Conservation (phyloP, 805 yeast genomes). For the Nakazawaea wickerhamii region DNA sequence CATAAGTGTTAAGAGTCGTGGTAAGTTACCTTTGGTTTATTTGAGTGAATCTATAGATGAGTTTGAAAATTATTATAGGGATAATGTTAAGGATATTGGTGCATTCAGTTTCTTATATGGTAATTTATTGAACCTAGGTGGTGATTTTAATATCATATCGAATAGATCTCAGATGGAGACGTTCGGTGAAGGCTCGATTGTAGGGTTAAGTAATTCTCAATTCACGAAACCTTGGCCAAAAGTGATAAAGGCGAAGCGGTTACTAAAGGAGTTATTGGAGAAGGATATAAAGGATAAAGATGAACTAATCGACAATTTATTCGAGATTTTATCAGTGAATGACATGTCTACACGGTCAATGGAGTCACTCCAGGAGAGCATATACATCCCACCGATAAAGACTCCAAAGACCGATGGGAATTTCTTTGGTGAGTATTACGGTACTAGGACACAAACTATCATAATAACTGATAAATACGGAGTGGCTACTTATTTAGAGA, state of each 20-base stretch:
- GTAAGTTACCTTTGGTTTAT: slow-evolving; percentile 36
- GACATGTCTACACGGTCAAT: slow-evolving; percentile 24
- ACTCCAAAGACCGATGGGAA: slow-evolving; percentile 21
- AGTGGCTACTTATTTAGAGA: slow-evolving; percentile 54
- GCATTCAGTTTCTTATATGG: slow-evolving; percentile 65
- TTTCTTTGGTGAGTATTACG: slow-evolving; percentile 58
- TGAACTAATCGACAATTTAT: slow-evolving; percentile 43
- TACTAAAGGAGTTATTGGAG: slow-evolving; percentile 36
- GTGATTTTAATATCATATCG: slow-evolving; percentile 39
- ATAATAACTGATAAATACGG: slow-evolving; percentile 51
- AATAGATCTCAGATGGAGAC: slow-evolving; percentile 33
- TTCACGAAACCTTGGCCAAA: slow-evolving; percentile 69
- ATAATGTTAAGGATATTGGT: slow-evolving; percentile 38
- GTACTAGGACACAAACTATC: slow-evolving; percentile 85
- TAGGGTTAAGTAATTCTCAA: slow-evolving; percentile 66
- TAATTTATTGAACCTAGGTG: slow-evolving; percentile 24
- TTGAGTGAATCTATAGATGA: slow-evolving; percentile 28
- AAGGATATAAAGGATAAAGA: slow-evolving; percentile 24
- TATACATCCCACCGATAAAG: slow-evolving; percentile 67
- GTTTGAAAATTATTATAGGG: slow-evolving; percentile 38
- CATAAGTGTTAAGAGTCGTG: slow-evolving; percentile 35
- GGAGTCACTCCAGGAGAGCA: slow-evolving; percentile 47
- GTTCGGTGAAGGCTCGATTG: slow-evolving; percentile 26
- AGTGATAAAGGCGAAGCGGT: slow-evolving; percentile 59
- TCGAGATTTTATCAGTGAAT: slow-evolving; percentile 48